A percentile compares a stretch with the other conserved stretches of the same genome.
Conservation (phyloP, 1,284 basidiomycete genomes). For the Marasmius fiardii region DNA sequence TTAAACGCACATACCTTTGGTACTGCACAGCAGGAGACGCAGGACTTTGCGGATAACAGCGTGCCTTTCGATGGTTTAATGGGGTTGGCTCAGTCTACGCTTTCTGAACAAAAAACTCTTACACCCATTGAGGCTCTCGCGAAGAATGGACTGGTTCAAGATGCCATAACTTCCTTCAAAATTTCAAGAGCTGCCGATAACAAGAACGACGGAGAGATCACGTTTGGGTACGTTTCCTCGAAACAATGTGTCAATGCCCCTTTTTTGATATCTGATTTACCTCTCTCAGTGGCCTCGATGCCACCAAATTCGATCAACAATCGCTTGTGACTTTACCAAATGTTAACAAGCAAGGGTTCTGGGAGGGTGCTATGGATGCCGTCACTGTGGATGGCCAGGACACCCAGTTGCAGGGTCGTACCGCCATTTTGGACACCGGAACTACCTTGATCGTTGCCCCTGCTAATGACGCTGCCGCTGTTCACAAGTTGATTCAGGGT, state of each 20-base stretch:
- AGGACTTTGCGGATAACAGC: constrained; percentile 53
- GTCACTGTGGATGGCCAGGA: constrained; percentile 56
- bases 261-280: background rate
- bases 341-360: constrained; percentile 68
- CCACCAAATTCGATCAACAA: constrained; percentile 55
- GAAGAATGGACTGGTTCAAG: constrained; percentile 52
- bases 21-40: constrained; percentile 59
- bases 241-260: no score
- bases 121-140: constrained; percentile 80
- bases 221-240: constrained; percentile 66
- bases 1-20: constrained; percentile 72
- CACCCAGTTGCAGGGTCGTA: constrained; percentile 53
- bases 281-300: constrained; percentile 55
- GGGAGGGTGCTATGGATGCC: constrained; percentile 66
- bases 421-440: constrained; percentile 79
- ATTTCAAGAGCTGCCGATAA: constrained; percentile 73
- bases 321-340: constrained; percentile 59
- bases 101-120: constrained; percentile 62
- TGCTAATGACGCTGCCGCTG: constrained; percentile 51
- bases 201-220: constrained; percentile 77
- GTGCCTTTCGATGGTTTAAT: constrained; percentile 80
- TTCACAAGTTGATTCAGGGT: constrained; percentile 58
- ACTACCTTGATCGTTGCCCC: constrained; percentile 70
- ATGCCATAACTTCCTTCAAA: constrained; percentile 79
- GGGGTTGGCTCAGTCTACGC: constrained; percentile 71